phyloP scores from a whole-genome alignment of 163 green algal species.

The Volvox carteri region DNA sequence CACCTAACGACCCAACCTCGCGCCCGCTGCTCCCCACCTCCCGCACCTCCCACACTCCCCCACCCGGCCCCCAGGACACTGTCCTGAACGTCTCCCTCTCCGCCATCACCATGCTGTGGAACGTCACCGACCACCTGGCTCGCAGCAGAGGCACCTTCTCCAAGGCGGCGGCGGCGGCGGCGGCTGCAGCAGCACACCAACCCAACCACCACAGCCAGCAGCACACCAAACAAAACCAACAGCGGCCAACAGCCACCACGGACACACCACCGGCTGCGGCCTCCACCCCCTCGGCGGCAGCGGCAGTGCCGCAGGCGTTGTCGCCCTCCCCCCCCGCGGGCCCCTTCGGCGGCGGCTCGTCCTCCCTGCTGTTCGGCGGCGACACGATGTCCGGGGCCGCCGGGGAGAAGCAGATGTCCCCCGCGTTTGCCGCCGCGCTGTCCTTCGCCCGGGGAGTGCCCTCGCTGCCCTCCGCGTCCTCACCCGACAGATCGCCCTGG shows the following conservation, averaged over 20 bases:
- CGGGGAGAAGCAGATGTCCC: conserved; percentile 28
- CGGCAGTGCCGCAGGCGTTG: neutral
- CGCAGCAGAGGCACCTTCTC: conserved; percentile 31
- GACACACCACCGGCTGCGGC: neutral
- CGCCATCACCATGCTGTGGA: conserved; percentile 92
- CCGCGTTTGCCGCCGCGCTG: conserved; percentile 36
- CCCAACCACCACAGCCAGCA: neutral
- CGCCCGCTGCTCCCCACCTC: no score
- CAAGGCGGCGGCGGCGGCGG: neutral
- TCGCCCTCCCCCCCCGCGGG: neutral
- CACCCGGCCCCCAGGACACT: no score
- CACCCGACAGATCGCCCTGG: conserved; percentile 9
- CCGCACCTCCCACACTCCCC: no score
- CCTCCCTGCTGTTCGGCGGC: conserved; percentile 21
- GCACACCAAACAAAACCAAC: neutral
- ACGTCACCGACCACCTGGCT: conserved; percentile 85
- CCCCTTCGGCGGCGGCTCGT: neutral
- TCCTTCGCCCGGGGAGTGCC: conserved; percentile 41
- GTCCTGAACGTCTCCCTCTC: conserved; percentile 92
- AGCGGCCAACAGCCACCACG: neutral
- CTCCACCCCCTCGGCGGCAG: neutral
- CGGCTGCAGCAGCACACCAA: neutral
- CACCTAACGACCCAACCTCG: no score
- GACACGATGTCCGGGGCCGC: neutral
- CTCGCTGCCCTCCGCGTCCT: neutral